Conservation (phyloP, 768 basidiomycete genomes). For the Antrodiella citrinella region DNA sequence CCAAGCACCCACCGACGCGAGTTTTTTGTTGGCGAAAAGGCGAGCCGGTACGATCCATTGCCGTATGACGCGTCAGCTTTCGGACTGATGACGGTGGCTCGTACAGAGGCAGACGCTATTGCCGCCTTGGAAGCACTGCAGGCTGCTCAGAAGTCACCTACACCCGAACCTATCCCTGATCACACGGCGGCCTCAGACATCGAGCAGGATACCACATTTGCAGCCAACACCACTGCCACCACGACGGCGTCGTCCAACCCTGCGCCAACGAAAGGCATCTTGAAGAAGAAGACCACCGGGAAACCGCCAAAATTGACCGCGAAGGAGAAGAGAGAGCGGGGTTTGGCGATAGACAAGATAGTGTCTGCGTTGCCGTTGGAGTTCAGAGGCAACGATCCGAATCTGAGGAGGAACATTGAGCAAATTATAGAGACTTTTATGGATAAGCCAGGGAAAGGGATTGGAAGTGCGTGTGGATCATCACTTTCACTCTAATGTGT, state of each 20-base stretch:
- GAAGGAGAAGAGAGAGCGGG: slow-evolving; percentile 80
- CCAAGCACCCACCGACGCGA: slow-evolving; percentile 31
- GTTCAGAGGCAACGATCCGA: slow-evolving; percentile 86
- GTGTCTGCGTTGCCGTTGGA: slow-evolving; percentile 78
- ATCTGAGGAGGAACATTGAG: slow-evolving; percentile 72
- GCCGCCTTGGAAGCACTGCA: slow-evolving; percentile 47
- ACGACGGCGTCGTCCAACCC: slow-evolving; percentile 30
- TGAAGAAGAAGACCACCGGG: slow-evolving; percentile 48
- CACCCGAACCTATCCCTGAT: slow-evolving; percentile 20
- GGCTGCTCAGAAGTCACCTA: slow-evolving; percentile 22
- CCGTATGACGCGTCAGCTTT: slow-evolving; percentile 8
- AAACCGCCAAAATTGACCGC: slow-evolving; percentile 59
- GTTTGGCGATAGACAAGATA: slow-evolving; percentile 61
- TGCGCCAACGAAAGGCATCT: slow-evolving; percentile 28
- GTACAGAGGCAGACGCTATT: slow-evolving; percentile 50
- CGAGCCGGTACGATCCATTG: slow-evolving; percentile 67
- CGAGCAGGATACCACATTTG: slow-evolving; percentile 18
- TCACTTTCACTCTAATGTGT: background rate
- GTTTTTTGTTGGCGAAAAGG: slow-evolving; percentile 45
- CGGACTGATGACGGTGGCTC: too few species aligned
- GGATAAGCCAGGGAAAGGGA: slow-evolving; percentile 48
- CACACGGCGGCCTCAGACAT: slow-evolving; percentile 28
- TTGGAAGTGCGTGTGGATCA: slow-evolving; percentile 42
- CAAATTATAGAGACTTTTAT: slow-evolving; percentile 70
- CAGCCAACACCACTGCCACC: slow-evolving; percentile 35